Percentiles rank a stretch among this genome's conserved stretches.
phyloP scores from a whole-genome alignment of 371 early-diverging fungal genomes.

The Quaeritorhiza haematococci region DNA sequence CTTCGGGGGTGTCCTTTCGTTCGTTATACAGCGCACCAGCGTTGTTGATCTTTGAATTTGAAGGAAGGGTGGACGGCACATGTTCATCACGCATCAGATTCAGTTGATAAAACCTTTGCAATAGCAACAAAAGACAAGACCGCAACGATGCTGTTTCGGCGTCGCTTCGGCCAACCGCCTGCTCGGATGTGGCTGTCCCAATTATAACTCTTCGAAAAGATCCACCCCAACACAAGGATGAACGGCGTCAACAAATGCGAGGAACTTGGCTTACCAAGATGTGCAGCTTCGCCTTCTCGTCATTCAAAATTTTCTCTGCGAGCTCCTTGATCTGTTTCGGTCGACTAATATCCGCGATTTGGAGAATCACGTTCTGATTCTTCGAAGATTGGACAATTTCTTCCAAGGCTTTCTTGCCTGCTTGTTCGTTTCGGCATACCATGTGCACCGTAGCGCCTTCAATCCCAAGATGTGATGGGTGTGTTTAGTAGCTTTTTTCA shows the following conservation, averaged over 20 bases:
- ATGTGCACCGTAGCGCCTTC: slow-evolving; percentile 14
- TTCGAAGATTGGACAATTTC: background rate
- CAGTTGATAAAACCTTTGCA: too few species aligned
- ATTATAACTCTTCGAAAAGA: too few species aligned
- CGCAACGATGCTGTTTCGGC: too few species aligned
- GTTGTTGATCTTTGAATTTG: slow-evolving; percentile 15
- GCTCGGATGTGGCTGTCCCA: too few species aligned
- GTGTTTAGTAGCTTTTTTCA: too few species aligned
- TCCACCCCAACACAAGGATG: background rate
- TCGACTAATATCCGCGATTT: slow-evolving; percentile 7
- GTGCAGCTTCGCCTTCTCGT: slow-evolving; percentile 4
- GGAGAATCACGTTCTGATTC: background rate
- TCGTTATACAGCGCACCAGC: slow-evolving; percentile 15
- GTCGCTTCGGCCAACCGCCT: too few species aligned
- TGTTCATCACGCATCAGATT: too few species aligned
- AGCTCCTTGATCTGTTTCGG: background rate
- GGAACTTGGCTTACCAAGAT: slow-evolving; percentile 1
- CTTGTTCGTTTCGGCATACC: background rate
- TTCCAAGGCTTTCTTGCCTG: slow-evolving; percentile 5
- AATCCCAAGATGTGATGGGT: too few species aligned
- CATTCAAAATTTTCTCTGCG: background rate
- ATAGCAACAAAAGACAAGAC: too few species aligned
- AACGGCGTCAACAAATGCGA: background rate
- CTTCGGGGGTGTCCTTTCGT: slow-evolving; percentile 9
- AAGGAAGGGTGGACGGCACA: background rate